Percentiles rank a stretch among this genome's conserved stretches.
Evolutionary conservation across 495 filamentous ascomycete genomes (phyloP).

Genomic region (Peziza echinospora): DNA sequence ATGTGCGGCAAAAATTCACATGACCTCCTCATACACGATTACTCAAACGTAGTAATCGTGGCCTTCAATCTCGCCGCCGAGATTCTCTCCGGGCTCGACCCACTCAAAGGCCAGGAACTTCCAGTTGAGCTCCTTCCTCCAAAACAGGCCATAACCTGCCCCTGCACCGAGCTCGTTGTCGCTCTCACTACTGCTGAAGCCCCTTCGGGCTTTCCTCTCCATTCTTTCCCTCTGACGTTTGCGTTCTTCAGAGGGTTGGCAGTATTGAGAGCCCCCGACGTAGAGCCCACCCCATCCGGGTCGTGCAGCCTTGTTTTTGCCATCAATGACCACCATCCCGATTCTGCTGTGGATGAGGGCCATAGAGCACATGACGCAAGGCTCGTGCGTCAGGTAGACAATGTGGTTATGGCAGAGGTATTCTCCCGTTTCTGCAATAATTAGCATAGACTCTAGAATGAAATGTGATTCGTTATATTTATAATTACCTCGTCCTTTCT

Average conservation of each 20-base stretch:
- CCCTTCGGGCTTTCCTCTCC: background rate
- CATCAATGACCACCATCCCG: slow-evolving; percentile 53
- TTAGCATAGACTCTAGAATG: too few species aligned
- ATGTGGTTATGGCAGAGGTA: slow-evolving; percentile 86
- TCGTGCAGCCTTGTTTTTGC: slow-evolving; percentile 26
- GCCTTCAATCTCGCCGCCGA: background rate
- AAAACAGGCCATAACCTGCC: slow-evolving; percentile 64
- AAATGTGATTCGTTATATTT: too few species aligned
- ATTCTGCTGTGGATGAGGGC: slow-evolving; percentile 82
- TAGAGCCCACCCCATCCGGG: slow-evolving; percentile 35
- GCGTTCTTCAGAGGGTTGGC: slow-evolving; percentile 4
- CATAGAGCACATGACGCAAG: slow-evolving; percentile 92
- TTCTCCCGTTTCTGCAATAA: slow-evolving; percentile 23
- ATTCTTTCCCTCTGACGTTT: slow-evolving; percentile 4
- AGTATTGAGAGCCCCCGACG: slow-evolving; percentile 26
- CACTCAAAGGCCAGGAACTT: slow-evolving; percentile 32
- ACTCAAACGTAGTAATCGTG: background rate
- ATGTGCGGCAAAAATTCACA: background rate
- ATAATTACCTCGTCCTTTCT: background rate
- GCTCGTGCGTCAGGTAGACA: slow-evolving; percentile 81
- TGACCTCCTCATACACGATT: background rate
- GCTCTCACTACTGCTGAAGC: background rate
- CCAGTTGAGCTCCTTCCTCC: slow-evolving; percentile 90
- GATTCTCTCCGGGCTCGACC: background rate
- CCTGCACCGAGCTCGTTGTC: slow-evolving; percentile 22